Evolutionary conservation across 176 grass and related monocot genomes (phyloP), one percentile per base, ranked within the genome.

Genomic region (Avena eriantha): DNA sequence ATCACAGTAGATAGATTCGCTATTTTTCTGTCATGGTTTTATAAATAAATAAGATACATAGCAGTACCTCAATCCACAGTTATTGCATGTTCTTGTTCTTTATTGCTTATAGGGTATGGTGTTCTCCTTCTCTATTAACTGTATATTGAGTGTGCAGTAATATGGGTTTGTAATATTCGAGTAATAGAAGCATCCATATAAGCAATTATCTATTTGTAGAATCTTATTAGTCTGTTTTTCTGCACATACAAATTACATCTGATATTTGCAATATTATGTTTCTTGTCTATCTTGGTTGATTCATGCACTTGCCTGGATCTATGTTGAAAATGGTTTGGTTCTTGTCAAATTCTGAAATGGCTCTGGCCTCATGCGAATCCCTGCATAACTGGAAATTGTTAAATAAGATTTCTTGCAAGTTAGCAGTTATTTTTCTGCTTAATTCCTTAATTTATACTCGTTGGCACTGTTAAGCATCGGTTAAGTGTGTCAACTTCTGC

Each of bases 21-120:
- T 34, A 26, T 4, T 89, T 82, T 54, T 60, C 26, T 82, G 11
- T 53, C 41, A 68, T 77, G 68, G 49, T 3, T 41, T 71, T 82
- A 41, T 29, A 64, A 34, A 83, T 79, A 58, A 83, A 47, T 45
- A 76, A 26, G 26, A 41, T 68, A 73, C 71, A 26, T 39, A 19
- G 8, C 22, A 61, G 12, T 34, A 7, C 59, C 39, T 47, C 2
- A 36, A 57, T 48, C 55, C 60, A 78, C 26, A 79, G 1, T 73
- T 79, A 11, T 14, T 85, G 2, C 8, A 26, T 19, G 49, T 29
- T 35, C 75, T 57, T 34, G 63, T 57, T 83, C 18, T 69, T 8
- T 57, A 68, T 23, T 18, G 17, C 46, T 45, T 26, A 61, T 26
- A 24, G 7, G 24, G 24, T 41, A 43, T 4, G 33, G 3, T 0